These are phyloP conservation scores for Suhomyces wounanorum DNA, from an alignment of 1,139 yeast genomes.

Conservation along the genomic window DNA sequence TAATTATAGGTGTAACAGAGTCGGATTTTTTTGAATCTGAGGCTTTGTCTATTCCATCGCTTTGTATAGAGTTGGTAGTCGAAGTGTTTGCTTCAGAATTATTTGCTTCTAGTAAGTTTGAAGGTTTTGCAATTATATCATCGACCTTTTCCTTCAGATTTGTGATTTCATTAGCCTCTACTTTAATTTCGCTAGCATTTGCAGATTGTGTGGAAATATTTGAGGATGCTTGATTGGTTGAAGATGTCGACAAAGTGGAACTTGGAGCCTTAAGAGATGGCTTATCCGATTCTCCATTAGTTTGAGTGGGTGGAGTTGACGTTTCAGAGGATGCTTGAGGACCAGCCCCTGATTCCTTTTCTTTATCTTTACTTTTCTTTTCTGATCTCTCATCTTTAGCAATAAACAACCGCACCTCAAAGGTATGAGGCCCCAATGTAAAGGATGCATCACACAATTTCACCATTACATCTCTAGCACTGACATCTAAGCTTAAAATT, in stretches of 20 bases:
- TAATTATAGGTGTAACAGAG: neutral
- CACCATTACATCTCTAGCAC: conserved; percentile 85
- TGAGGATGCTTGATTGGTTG: neutral
- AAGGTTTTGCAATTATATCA: neutral
- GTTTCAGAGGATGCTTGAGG: neutral
- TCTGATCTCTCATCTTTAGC: conserved; percentile 70
- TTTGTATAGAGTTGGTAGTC: neutral
- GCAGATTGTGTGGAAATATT: neutral
- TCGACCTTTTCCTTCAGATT: neutral
- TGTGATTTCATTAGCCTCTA: neutral
- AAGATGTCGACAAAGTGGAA: neutral
- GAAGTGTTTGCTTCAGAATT: neutral
- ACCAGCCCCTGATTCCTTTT: conserved; percentile 7
- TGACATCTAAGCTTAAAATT: conserved; percentile 47
- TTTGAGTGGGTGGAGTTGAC: neutral
- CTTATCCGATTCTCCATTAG: neutral
- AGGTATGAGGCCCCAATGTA: conserved; percentile 79
- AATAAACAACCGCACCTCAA: conserved; percentile 75
- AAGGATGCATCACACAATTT: conserved; percentile 77
- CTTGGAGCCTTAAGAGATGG: neutral
- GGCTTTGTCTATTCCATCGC: neutral
- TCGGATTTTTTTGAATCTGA: neutral
- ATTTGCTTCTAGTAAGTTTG: neutral
- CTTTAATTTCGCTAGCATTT: neutral
- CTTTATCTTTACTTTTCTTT: conserved; percentile 26